These are phyloP conservation scores for Septoria linicola DNA, from an alignment of 2,329 filamentous ascomycete genomes.

Conservation along the genomic window DNA sequence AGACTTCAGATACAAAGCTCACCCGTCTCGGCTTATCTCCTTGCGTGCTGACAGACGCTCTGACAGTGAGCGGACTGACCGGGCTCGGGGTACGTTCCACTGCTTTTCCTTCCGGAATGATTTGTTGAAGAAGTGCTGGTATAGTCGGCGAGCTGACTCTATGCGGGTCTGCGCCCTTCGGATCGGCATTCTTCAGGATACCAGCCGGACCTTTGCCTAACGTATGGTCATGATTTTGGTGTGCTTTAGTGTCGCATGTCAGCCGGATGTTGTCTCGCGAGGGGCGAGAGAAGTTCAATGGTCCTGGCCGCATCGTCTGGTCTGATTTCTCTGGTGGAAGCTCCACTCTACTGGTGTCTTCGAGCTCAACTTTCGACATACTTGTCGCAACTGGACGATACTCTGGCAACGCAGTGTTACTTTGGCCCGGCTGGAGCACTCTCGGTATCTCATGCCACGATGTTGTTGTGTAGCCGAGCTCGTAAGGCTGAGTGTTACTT, in stretches of 20 bases:
- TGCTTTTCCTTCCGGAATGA: neutral
- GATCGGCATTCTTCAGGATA: neutral
- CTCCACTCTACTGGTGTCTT: slow-evolving; percentile 4
- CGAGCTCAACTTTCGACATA: slow-evolving; percentile 1
- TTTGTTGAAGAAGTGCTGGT: slow-evolving; percentile 1
- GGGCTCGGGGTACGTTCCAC: neutral
- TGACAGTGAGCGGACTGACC: slow-evolving; percentile 4
- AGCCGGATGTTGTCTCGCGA: neutral
- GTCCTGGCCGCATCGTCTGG: neutral
- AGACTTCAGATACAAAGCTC: slow-evolving; percentile 4
- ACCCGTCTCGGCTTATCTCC: slow-evolving; percentile 3
- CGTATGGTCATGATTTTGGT: neutral
- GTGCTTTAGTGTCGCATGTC: slow-evolving; percentile 1
- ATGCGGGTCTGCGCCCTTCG: slow-evolving; percentile 3
- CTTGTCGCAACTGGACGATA: neutral
- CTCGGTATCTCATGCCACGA: slow-evolving; percentile 3
- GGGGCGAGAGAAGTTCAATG: slow-evolving; percentile 6
- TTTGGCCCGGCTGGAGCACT: slow-evolving; percentile 5
- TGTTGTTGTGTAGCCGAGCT: slow-evolving; percentile 11
- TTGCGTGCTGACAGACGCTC: neutral
- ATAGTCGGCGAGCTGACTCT: slow-evolving; percentile 11
- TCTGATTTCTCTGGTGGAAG: slow-evolving; percentile 4
- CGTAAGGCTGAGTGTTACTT: neutral
- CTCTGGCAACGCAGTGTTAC: slow-evolving; percentile 4
- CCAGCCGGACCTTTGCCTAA: neutral